These are phyloP conservation scores for Tricholoma furcatifolium DNA, from an alignment of 768 basidiomycete species.

Conservation along the genomic window DNA sequence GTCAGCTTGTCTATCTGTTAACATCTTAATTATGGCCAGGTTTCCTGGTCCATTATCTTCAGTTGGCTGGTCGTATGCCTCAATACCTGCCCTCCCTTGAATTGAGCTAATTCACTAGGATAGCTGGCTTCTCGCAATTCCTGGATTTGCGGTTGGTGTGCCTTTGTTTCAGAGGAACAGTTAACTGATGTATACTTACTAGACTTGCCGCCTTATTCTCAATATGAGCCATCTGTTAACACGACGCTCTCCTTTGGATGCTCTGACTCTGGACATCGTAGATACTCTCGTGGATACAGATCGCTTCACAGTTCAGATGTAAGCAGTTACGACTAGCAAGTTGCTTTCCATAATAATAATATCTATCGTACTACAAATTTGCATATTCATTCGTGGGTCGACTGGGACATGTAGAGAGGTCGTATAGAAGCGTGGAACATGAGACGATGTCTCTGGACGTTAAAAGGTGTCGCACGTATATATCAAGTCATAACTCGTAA, in stretches of 20 bases:
- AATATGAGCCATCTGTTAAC: constrained; percentile 23
- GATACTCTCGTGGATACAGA: too few relatives aligned
- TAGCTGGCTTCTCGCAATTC: constrained; percentile 24
- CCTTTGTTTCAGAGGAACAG: neutral
- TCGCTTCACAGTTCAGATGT: neutral
- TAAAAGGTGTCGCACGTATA: neutral
- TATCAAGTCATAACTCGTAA: neutral
- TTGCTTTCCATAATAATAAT: constrained; percentile 3
- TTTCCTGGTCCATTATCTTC: constrained; percentile 17
- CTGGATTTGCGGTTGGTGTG: constrained; percentile 20
- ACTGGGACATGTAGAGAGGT: constrained; percentile 6
- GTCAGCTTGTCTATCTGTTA: constrained; percentile 16
- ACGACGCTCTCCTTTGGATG: too few relatives aligned
- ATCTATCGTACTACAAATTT: neutral
- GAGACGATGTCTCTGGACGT: constrained; percentile 3
- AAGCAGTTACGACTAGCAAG: neutral
- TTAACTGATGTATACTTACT: constrained; percentile 4
- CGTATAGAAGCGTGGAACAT: constrained; percentile 5
- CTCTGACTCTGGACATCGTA: too few relatives aligned
- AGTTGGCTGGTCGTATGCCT: constrained; percentile 20
- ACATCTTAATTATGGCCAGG: constrained; percentile 16
- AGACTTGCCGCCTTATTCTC: constrained; percentile 23
- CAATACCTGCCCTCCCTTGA: neutral
- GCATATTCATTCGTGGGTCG: too few relatives aligned
- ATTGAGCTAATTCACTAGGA: neutral